Percentiles rank a stretch among this genome's conserved stretches.
These are phyloP conservation scores for Hymenoscyphus linearis DNA, from an alignment of 2,329 filamentous ascomycete genomes.

Conservation along the genomic window DNA sequence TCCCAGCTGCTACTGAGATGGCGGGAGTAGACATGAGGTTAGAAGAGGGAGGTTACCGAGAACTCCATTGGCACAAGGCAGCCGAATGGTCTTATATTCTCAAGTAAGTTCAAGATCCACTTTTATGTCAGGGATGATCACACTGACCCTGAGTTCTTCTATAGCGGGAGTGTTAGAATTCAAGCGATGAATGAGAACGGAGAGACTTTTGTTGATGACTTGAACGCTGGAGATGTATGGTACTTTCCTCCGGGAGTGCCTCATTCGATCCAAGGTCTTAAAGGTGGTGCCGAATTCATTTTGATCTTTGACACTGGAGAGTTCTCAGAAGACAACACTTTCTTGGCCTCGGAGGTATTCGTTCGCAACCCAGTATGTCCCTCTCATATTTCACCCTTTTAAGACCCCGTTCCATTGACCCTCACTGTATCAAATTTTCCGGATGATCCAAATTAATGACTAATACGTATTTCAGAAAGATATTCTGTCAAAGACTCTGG, in stretches of 20 bases:
- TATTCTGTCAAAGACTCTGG: slow-evolving; percentile 51
- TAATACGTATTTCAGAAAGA: slow-evolving; percentile 31
- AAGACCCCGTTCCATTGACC: too few relatives aligned
- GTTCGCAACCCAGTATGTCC: slow-evolving; percentile 38
- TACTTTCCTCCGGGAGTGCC: slow-evolving; percentile 61
- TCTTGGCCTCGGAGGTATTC: slow-evolving; percentile 65
- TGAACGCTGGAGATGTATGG: slow-evolving; percentile 70
- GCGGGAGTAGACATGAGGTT: slow-evolving; percentile 77
- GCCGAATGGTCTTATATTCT: slow-evolving; percentile 75
- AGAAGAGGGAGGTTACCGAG: slow-evolving; percentile 65
- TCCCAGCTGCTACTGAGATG: slow-evolving; percentile 62
- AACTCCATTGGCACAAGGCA: slow-evolving; percentile 78
- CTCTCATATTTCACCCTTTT: slow-evolving; percentile 5
- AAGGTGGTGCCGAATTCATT: slow-evolving; percentile 61
- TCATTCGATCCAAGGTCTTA: slow-evolving; percentile 69
- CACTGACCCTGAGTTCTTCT: too few relatives aligned
- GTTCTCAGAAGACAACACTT: slow-evolving; percentile 66
- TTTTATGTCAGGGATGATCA: too few relatives aligned
- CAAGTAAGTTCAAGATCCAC: slow-evolving; percentile 31
- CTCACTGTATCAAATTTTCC: too few relatives aligned
- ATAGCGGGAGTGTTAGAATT: slow-evolving; percentile 57
- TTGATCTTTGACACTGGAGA: slow-evolving; percentile 56
- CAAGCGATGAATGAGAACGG: slow-evolving; percentile 71
- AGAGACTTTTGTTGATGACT: slow-evolving; percentile 70
- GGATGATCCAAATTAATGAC: too few relatives aligned